A percentile compares a stretch with the other conserved stretches of the same genome.
Conservation (phyloP, 176 grass and related monocot genomes). For the Ananas comosus region DNA sequence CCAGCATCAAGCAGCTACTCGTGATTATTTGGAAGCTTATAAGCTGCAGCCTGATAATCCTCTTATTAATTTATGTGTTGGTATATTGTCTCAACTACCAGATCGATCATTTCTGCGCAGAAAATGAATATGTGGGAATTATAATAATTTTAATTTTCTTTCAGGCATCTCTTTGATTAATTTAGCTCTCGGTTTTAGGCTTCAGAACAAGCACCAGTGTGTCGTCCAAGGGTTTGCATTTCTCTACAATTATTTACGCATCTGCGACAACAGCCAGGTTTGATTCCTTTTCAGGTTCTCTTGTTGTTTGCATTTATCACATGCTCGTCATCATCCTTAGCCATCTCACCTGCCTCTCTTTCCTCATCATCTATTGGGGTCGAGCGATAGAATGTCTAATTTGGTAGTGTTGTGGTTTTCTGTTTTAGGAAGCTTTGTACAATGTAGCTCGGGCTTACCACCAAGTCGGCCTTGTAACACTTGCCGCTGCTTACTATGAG, state of each 20-base stretch:
- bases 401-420: constrained; percentile 9
- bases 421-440: constrained; percentile 71
- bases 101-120: not conserved
- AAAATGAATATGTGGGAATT: not conserved
- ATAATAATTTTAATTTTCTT: constrained; percentile 22
- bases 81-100: constrained; percentile 19
- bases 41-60: constrained; percentile 80
- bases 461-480: constrained; percentile 71
- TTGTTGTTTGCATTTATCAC: not conserved
- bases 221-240: constrained; percentile 86
- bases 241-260: constrained; percentile 53
- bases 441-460: constrained; percentile 84
- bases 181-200: constrained; percentile 82
- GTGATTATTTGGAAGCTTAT: constrained; percentile 88
- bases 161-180: constrained; percentile 79
- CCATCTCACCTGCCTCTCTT: not conserved
- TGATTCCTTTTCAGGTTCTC: not conserved
- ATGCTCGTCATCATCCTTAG: not conserved
- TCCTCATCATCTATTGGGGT: not conserved
- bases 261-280: constrained; percentile 73
- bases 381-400: not conserved
- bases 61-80: constrained; percentile 81
- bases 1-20: constrained; percentile 74
- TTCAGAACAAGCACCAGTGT: constrained; percentile 87
- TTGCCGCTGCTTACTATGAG: constrained; percentile 73